phyloP scores from a whole-genome alignment of 1,284 basidiomycete genomes.

The Cerrena zonata region DNA sequence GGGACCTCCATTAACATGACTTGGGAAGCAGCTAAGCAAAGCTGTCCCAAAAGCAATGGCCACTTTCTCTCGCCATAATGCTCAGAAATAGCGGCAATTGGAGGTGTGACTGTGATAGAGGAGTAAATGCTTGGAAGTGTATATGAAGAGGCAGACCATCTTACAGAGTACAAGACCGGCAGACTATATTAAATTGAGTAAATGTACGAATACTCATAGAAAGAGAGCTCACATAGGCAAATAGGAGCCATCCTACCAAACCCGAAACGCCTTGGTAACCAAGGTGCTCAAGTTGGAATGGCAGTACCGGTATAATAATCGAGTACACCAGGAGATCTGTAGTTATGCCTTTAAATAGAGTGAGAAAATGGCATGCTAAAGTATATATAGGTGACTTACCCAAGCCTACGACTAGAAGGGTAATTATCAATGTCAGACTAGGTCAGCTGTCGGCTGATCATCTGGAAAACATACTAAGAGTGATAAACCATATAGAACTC shows the following conservation, averaged over 20 bases:
- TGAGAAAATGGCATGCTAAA: background rate
- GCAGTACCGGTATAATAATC: slow-evolving; percentile 68
- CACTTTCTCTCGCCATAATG: slow-evolving; percentile 46
- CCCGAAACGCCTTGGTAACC: slow-evolving; percentile 49
- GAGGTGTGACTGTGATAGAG: slow-evolving; percentile 70
- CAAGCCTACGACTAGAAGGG: slow-evolving; percentile 29
- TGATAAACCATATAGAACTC: slow-evolving; percentile 29
- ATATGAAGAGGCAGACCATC: no score
- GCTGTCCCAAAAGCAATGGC: slow-evolving; percentile 56
- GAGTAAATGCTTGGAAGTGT: no score
- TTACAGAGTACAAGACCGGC: slow-evolving; percentile 29
- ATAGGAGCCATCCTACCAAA: slow-evolving; percentile 65
- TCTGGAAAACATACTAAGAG: slow-evolving; percentile 12
- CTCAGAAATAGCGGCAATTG: slow-evolving; percentile 66
- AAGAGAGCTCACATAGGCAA: slow-evolving; percentile 46
- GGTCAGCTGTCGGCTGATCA: background rate
- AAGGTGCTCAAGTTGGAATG: slow-evolving; percentile 61
- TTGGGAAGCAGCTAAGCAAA: slow-evolving; percentile 53
- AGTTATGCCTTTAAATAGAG: slow-evolving; percentile 44
- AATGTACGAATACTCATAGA: no score
- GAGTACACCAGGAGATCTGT: slow-evolving; percentile 65
- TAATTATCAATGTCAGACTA: background rate
- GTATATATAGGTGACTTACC: slow-evolving; percentile 21
- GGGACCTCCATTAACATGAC: slow-evolving; percentile 75
- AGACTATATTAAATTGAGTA: slow-evolving; percentile 19